Evolutionary conservation across 805 yeast species (phyloP).

Genomic region (Clavispora santaluciae): DNA sequence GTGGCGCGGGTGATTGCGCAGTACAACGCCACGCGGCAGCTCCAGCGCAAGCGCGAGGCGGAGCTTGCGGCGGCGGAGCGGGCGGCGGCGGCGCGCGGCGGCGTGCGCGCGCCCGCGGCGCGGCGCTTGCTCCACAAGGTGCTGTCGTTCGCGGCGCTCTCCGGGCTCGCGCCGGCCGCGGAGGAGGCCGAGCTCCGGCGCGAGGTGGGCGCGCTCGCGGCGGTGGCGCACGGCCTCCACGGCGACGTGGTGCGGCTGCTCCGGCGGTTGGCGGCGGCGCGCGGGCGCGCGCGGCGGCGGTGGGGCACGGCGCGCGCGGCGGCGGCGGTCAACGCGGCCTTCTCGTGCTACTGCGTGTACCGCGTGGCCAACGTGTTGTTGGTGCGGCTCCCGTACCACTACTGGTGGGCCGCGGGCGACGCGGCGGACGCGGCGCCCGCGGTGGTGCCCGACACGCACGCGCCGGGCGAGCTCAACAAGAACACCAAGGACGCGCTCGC

Average conservation of each 20-base stretch:
- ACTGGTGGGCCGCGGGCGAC: conserved; percentile 7
- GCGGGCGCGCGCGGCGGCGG: background rate
- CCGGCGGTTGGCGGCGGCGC: conserved; percentile 8
- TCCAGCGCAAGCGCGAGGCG: conserved; percentile 28
- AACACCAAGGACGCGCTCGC: conserved; percentile 44
- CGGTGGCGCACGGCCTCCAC: conserved; percentile 27
- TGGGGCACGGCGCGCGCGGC: background rate
- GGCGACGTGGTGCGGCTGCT: conserved; percentile 24
- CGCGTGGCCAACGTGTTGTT: conserved; percentile 40
- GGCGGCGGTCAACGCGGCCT: conserved; percentile 19
- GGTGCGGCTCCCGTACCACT: conserved; percentile 35
- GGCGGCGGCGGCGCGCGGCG: conserved; percentile 19
- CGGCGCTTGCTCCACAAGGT: conserved; percentile 30
- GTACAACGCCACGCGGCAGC: conserved; percentile 37
- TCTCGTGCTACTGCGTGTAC: conserved; percentile 48
- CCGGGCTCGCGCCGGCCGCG: conserved; percentile 11
- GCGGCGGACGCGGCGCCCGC: conserved; percentile 7
- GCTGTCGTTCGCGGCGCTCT: conserved; percentile 37
- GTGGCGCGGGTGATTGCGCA: conserved; percentile 42
- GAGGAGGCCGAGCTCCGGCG: conserved; percentile 32
- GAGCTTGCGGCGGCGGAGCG: conserved; percentile 23
- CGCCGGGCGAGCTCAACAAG: conserved; percentile 9
- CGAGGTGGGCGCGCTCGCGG: conserved; percentile 36
- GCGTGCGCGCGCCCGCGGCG: conserved; percentile 8
- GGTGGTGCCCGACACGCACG: conserved; percentile 8